Base-by-base conservation (phyloP, 73 alveolate species). In the Paraurostyla sp. region DNA sequence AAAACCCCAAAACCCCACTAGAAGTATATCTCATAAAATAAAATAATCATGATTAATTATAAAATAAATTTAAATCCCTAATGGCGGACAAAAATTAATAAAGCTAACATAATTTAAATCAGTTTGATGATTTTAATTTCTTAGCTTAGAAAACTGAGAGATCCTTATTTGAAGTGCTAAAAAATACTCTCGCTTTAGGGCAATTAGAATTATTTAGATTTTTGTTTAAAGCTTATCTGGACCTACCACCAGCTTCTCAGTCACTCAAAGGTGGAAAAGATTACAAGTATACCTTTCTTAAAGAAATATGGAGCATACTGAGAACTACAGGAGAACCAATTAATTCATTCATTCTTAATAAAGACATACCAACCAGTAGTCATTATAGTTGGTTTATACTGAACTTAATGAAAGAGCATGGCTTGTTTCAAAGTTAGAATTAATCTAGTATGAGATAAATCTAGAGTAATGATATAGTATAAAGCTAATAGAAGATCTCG, bases 261-360 rank as follows among this genome's bases (percentile, higher is more conserved):
- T 36, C 9, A 38, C 18, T 18, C 60, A 65, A 65, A 38, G 32
- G 7, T 11, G 23, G 41, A 40, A 65, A 54, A 54, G 40, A 54
- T 27, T 35, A 65, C 40, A 58, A 38, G 16, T 58, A 65, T 38
- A 30, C 16, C 7, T 13, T 65, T 11, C 41, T 65, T 11, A 1
- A 16, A 65, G 82, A 65, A 11, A 36, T 65, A 6, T 65, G 82
- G 82, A 16, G 41, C 1, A 6, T 65, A 16, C 41, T 65, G 9
- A 65, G 82, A 40, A 36, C 41, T 0, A 35, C 41, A 11, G 82
- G 82, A 0, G 82, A 65, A 22, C 82, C 82, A 36, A 18, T 65
- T 13, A 65, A 65, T 38, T 22, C 82, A 0, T 65, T 38, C 41
- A 65, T 38, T 36, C 35, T 65, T 6, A 65, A 65, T 65, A 16